These are phyloP conservation scores for Zymoseptoria tritici DNA, from an alignment of 2,329 filamentous ascomycete species.

Conservation along the genomic window DNA sequence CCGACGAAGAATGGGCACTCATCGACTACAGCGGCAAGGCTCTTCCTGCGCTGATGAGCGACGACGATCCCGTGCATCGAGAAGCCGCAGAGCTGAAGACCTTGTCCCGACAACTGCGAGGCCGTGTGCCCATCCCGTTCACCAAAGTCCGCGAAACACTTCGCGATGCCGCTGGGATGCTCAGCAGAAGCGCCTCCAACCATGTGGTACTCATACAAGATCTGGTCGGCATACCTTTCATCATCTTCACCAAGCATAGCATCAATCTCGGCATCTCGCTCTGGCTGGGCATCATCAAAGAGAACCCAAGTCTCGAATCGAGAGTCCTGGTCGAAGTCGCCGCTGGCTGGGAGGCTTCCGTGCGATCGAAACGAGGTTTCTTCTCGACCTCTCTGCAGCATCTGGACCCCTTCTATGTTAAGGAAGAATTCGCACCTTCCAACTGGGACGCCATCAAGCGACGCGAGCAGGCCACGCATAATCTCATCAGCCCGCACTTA, in stretches of 20 bases:
- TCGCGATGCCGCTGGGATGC: conserved; percentile 72
- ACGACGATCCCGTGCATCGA: conserved; percentile 31
- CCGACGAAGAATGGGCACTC: conserved; percentile 25
- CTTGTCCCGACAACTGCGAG: conserved; percentile 63
- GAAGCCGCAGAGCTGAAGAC: conserved; percentile 57
- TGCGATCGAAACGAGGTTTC: conserved; percentile 68
- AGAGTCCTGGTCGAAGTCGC: conserved; percentile 79
- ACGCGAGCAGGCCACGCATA: conserved; percentile 70
- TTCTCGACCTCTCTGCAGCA: conserved; percentile 70
- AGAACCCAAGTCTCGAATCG: conserved; percentile 82
- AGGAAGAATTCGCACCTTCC: conserved; percentile 86
- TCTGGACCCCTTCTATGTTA: conserved; percentile 80
- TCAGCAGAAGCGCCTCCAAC: conserved; percentile 70
- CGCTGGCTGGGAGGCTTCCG: conserved; percentile 82
- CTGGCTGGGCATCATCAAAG: conserved; percentile 95
- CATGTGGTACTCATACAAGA: conserved; percentile 76
- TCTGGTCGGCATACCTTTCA: conserved; percentile 86
- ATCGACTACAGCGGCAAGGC: conserved; percentile 24
- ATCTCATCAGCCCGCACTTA: conserved; percentile 78
- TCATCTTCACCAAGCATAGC: conserved; percentile 86
- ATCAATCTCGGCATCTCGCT: conserved; percentile 92
- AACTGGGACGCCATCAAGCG: conserved; percentile 68
- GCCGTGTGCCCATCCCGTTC: conserved; percentile 62
- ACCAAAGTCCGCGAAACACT: conserved; percentile 73
- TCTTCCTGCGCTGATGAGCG: conserved; percentile 6